phyloP scores from a whole-genome alignment of 75 land plant species.

The Pinus tabuliformis region DNA sequence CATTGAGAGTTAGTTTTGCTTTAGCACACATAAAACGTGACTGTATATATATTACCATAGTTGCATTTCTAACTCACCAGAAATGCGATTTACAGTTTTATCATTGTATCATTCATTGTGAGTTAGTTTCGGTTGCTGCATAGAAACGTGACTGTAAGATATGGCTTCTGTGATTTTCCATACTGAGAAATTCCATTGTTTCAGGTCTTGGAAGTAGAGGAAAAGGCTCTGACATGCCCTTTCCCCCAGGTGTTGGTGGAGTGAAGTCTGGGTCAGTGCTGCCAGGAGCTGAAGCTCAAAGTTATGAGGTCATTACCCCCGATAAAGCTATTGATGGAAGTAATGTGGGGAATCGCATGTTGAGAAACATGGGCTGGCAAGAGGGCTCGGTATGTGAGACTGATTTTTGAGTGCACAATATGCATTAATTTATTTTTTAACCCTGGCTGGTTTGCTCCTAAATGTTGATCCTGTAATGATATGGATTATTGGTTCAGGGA shows the following conservation, averaged over 20 bases:
- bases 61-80: not conserved
- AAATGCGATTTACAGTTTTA: not conserved
- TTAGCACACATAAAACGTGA: not conserved
- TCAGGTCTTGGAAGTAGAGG: constrained; percentile 10
- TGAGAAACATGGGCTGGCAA: constrained; percentile 63
- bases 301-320: constrained; percentile 47
- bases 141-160: not conserved
- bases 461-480: not conserved
- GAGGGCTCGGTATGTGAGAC: constrained; percentile 45
- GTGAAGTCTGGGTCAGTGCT: constrained; percentile 7
- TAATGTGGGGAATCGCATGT: constrained; percentile 55
- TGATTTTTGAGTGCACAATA: not conserved
- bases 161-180: too few relatives aligned
- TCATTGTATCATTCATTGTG: not conserved
- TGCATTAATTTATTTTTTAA: not conserved
- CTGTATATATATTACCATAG: not conserved
- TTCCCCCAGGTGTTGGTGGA: constrained; percentile 40
- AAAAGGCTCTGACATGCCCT: constrained; percentile 34
- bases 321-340: constrained; percentile 47
- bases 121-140: not conserved
- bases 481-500: constrained; percentile 22
- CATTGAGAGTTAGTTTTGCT: not conserved
- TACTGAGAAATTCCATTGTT: too few relatives aligned
- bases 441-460: not conserved
- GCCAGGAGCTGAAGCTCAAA: constrained; percentile 26